Evolutionary conservation across 768 basidiomycete genomes (phyloP).

Genomic region (Chalciporus piperatus): DNA sequence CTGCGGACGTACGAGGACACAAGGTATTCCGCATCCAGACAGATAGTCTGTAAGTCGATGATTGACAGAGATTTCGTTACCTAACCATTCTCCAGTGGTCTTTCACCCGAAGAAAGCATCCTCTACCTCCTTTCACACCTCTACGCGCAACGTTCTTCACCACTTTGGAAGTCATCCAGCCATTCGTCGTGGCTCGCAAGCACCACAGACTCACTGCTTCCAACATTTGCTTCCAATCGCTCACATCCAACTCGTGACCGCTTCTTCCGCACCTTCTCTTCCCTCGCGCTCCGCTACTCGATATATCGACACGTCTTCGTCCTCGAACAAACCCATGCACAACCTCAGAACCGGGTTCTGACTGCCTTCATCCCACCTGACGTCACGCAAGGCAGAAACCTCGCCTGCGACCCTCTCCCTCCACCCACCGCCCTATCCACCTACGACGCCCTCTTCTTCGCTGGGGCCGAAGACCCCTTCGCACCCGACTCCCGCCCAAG

Average conservation of each 20-base stretch:
- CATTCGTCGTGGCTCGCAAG: constrained; percentile 65
- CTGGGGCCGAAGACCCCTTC: constrained; percentile 53
- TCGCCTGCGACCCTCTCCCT: constrained; percentile 87
- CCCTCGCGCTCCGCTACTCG: constrained; percentile 43
- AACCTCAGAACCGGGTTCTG: constrained; percentile 40
- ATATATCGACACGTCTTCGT: constrained; percentile 77
- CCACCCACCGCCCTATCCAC: constrained; percentile 55
- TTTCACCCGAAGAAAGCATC: constrained; percentile 39
- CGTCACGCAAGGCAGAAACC: constrained; percentile 49
- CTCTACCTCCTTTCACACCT: constrained; percentile 85
- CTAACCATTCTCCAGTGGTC: constrained; percentile 30
- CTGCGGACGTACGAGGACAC: constrained; percentile 55
- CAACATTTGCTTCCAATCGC: constrained; percentile 32
- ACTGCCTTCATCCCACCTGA: constrained; percentile 69
- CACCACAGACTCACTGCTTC: constrained; percentile 43
- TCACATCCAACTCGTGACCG: constrained; percentile 26
- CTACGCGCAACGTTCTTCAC: constrained; percentile 73
- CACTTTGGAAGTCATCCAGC: constrained; percentile 78
- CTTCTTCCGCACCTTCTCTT: constrained; percentile 39
- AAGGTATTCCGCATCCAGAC: constrained; percentile 68
- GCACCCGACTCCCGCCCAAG: constrained; percentile 6
- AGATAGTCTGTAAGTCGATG: constrained; percentile 54
- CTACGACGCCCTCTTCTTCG: constrained; percentile 80
- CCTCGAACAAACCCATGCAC: constrained; percentile 56
- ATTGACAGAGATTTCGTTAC: background rate